These are phyloP conservation scores for Ciborinia camelliae DNA, from an alignment of 2,329 filamentous ascomycete species.

Conservation along the genomic window DNA sequence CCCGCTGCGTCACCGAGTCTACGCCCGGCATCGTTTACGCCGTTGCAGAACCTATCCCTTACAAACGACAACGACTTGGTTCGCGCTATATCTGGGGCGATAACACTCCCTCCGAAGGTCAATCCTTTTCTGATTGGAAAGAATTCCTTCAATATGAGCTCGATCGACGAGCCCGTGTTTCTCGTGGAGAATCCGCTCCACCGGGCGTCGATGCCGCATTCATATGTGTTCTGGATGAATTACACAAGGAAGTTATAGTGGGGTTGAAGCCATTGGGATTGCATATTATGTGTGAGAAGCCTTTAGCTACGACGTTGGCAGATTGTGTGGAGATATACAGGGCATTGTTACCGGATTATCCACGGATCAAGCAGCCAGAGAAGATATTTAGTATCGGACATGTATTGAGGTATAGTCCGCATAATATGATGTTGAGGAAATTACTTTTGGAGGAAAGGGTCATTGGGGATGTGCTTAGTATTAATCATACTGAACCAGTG, in stretches of 20 bases:
- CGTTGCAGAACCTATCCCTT: slow-evolving; percentile 76
- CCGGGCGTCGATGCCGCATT: slow-evolving; percentile 55
- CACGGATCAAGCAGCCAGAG: slow-evolving; percentile 35
- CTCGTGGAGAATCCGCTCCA: slow-evolving; percentile 45
- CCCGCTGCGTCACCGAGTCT: slow-evolving; percentile 60
- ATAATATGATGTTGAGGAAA: slow-evolving; percentile 80
- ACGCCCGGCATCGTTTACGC: slow-evolving; percentile 68
- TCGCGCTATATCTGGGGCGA: slow-evolving; percentile 68
- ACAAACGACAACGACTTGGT: slow-evolving; percentile 71
- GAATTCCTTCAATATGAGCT: slow-evolving; percentile 73
- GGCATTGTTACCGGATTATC: slow-evolving; percentile 46
- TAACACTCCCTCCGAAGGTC: slow-evolving; percentile 50
- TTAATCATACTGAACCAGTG: slow-evolving; percentile 91
- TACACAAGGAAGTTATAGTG: slow-evolving; percentile 77
- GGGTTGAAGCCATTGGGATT: slow-evolving; percentile 67
- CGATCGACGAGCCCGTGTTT: slow-evolving; percentile 52
- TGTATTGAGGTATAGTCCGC: slow-evolving; percentile 87
- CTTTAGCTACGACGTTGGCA: slow-evolving; percentile 72
- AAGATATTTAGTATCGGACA: slow-evolving; percentile 87
- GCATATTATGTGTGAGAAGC: slow-evolving; percentile 95
- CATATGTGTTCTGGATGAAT: slow-evolving; percentile 79
- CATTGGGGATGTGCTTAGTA: slow-evolving; percentile 79
- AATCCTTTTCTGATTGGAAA: slow-evolving; percentile 71
- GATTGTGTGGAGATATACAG: slow-evolving; percentile 76
- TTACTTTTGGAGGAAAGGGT: slow-evolving; percentile 70